phyloP scores from a whole-genome alignment of 331 rosid genomes.

The Quercus phellos region DNA sequence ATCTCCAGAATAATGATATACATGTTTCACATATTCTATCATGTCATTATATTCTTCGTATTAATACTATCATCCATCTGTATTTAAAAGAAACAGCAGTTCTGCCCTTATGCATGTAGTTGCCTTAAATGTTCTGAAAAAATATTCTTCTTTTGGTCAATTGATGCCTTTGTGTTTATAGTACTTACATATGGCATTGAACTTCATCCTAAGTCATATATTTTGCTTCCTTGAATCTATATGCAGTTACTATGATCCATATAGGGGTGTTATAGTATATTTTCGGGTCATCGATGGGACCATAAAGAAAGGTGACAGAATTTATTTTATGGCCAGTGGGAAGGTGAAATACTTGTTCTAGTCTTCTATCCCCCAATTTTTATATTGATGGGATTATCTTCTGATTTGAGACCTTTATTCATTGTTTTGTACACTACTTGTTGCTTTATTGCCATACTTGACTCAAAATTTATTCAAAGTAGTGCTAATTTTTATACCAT shows the following conservation, averaged over 20 bases:
- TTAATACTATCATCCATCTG: neutral
- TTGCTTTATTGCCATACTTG: neutral
- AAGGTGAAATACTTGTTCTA: conserved; percentile 47
- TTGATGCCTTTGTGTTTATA: no score
- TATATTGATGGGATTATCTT: neutral
- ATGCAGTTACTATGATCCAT: conserved; percentile 89
- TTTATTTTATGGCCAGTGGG: conserved; percentile 83
- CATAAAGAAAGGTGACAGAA: conserved; percentile 85
- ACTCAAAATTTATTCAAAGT: conserved; percentile 12
- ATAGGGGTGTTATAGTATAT: conserved; percentile 87
- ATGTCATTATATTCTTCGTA: neutral
- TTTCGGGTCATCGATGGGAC: conserved; percentile 86
- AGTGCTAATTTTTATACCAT: neutral
- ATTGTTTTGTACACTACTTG: neutral
- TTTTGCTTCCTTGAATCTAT: conserved; percentile 24
- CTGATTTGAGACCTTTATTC: neutral
- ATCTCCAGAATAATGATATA: neutral
- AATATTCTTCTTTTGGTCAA: no score
- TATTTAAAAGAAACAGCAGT: neutral
- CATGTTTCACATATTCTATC: neutral
- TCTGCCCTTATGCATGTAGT: no score
- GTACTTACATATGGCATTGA: conserved; percentile 8
- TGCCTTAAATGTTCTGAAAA: no score
- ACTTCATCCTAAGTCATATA: conserved; percentile 7
- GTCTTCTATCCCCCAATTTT: neutral